Conservation (phyloP, 2,329 filamentous ascomycete genomes). For the Fusarium coicis region DNA sequence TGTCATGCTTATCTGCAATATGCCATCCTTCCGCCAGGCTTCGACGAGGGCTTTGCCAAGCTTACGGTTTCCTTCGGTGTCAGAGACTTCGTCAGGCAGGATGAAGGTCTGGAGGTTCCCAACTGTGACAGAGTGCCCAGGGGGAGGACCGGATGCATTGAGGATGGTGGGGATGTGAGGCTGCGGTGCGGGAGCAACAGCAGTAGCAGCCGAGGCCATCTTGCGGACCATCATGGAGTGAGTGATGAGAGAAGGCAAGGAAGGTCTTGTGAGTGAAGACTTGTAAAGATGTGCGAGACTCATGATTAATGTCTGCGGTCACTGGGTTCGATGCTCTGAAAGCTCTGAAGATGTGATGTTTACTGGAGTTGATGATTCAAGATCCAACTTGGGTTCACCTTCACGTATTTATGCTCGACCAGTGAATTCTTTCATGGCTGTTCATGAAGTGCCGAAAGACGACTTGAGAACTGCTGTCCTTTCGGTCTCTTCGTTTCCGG, state of each 20-base stretch:
- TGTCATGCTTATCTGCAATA: constrained; percentile 58
- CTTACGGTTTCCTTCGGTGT: constrained; percentile 47
- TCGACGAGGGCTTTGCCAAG: constrained; percentile 55
- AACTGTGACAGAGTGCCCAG: constrained; percentile 40
- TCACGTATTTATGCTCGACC: background rate
- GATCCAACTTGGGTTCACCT: background rate
- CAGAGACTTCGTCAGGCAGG: constrained; percentile 52
- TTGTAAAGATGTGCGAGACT: background rate
- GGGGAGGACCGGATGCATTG: constrained; percentile 39
- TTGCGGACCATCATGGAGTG: background rate
- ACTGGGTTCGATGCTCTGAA: no score
- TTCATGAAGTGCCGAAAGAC: background rate
- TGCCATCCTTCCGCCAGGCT: constrained; percentile 58
- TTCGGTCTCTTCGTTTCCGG: background rate
- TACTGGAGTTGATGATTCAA: background rate
- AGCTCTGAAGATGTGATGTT: background rate
- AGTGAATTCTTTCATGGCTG: no score
- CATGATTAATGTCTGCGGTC: background rate
- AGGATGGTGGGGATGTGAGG: background rate
- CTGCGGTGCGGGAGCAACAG: background rate
- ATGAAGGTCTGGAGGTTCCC: constrained; percentile 54
- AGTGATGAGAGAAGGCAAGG: background rate
- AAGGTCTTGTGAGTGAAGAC: background rate
- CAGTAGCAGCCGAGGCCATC: background rate
- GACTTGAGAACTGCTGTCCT: no score